Percentiles rank a stretch among this genome's conserved stretches.
Conservation (phyloP, 2,329 filamentous ascomycete species). For the Aspergillus fijiensis region DNA sequence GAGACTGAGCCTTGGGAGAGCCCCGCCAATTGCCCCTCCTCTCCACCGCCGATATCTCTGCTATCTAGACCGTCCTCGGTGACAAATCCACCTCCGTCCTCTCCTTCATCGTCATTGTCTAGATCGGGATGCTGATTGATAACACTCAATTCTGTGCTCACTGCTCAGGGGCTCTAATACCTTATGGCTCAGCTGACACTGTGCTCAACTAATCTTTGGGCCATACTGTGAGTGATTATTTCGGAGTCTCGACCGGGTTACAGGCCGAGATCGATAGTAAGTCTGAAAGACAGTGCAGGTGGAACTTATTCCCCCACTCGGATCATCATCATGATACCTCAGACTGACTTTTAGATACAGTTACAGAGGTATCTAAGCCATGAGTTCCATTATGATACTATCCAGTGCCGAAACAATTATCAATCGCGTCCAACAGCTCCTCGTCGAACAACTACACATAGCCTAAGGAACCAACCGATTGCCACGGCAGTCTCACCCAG, state of each 20-base stretch:
- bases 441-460: too few species aligned
- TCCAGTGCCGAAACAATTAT: neutral
- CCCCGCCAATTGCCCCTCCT: conserved; percentile 18
- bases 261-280: neutral
- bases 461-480: too few species aligned
- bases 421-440: neutral
- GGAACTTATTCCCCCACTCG: neutral
- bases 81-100: conserved; percentile 20
- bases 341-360: neutral
- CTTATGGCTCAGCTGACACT: neutral
- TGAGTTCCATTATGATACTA: neutral
- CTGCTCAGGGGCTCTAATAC: neutral
- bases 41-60: conserved; percentile 3
- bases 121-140: neutral
- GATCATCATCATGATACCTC: neutral
- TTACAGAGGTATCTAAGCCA: neutral
- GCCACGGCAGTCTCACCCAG: too few species aligned
- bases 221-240: neutral
- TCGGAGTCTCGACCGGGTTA: neutral
- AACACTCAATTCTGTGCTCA: neutral
- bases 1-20: conserved; percentile 26
- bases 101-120: conserved; percentile 8
- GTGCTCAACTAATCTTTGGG: neutral
- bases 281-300: neutral
- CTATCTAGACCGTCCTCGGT: conserved; percentile 21